Percentiles rank a stretch among this genome's conserved stretches.
These are phyloP conservation scores for Trypanosoma lewisi DNA, from an alignment of 208 protist species.

Conservation along the genomic window DNA sequence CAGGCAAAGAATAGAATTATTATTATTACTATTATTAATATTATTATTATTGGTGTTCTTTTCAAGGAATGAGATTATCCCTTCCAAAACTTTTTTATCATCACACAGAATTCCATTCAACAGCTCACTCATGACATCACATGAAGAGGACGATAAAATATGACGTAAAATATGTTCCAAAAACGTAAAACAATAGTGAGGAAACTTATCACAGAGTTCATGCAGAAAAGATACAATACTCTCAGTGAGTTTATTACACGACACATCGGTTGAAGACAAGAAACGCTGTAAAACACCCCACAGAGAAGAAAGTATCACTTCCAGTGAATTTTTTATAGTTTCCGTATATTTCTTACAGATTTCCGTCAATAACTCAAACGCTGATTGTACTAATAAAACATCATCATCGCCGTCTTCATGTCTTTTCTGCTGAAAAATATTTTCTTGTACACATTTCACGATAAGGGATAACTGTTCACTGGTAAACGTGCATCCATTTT, in stretches of 20 bases:
- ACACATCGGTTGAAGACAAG: not conserved
- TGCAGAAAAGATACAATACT: slow-evolving; percentile 3
- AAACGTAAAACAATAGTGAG: not conserved
- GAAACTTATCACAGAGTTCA: not conserved
- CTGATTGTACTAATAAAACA: not conserved
- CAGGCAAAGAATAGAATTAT: slow-evolving; percentile 15
- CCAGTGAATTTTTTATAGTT: not conserved
- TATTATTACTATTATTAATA: no score
- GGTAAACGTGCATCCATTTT: slow-evolving; percentile 9
- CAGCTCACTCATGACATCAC: slow-evolving; percentile 5
- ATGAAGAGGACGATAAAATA: slow-evolving; percentile 1
- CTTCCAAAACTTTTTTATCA: slow-evolving; percentile 15
- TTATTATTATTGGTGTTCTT: not conserved
- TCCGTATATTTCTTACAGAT: slow-evolving; percentile 4
- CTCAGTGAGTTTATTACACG: slow-evolving; percentile 1
- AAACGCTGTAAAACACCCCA: slow-evolving; percentile 9
- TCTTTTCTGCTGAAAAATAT: no score
- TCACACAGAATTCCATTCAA: slow-evolving; percentile 6
- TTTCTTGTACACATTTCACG: slow-evolving; percentile 6
- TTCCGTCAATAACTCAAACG: slow-evolving; percentile 16
- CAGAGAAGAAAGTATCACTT: not conserved
- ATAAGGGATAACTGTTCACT: not conserved
- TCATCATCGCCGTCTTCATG: no score
- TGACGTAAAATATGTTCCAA: slow-evolving; percentile 1
- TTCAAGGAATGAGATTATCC: slow-evolving; percentile 3